Base-by-base conservation (phyloP, 306 rosid species). In the Cicer yamashitae region DNA sequence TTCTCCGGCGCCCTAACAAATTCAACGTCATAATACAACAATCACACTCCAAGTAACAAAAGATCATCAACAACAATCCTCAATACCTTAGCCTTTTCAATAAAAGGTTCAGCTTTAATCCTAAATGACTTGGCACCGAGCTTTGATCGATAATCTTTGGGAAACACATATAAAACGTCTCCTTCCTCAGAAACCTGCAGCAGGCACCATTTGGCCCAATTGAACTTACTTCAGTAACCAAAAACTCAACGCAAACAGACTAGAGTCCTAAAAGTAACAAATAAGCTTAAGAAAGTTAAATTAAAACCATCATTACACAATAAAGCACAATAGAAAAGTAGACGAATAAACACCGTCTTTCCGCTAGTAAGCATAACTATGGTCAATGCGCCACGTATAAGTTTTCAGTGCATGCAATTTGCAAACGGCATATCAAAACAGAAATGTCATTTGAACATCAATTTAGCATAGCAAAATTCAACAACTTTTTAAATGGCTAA, bases 181-280 rank as follows among this genome's bases (percentile, higher is more conserved):
- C 99, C 98, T 81, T 92, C 99, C 64, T 85, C 93, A 44, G 99
- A 90, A 68, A 94, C 99, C 98, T 94, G 91, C 79, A 80, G 90
- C 79, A 80, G 68, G 85, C 68, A 88, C 85, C 89, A 83, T 77
- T 85, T 91, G 77, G 79, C 85, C 77, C 60, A 82, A 77, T 83
- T 82, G 84, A 71, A 83, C 79, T 84, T 60, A 78, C 71, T 66
- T 44, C 54, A 18, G 6, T 18, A 66, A 44, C 10, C 72, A 83
- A 83, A 53, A 82, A 77, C 78, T 80, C 77, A 72, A 51, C 76
- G 65, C 17, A 58, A 5, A 66, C 72, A 80, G 76, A 39, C 68
- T 1, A 60, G 44, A 60, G 8, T 17, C 18, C 43, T 30, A 60
- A 34, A 60, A 34, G 66, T 60, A 60, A 60, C 44, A 3, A 30